Evolutionary conservation across 139 green algal species (phyloP), one percentile per base, ranked within the genome.

Genomic region (Gonium pectorale): DNA sequence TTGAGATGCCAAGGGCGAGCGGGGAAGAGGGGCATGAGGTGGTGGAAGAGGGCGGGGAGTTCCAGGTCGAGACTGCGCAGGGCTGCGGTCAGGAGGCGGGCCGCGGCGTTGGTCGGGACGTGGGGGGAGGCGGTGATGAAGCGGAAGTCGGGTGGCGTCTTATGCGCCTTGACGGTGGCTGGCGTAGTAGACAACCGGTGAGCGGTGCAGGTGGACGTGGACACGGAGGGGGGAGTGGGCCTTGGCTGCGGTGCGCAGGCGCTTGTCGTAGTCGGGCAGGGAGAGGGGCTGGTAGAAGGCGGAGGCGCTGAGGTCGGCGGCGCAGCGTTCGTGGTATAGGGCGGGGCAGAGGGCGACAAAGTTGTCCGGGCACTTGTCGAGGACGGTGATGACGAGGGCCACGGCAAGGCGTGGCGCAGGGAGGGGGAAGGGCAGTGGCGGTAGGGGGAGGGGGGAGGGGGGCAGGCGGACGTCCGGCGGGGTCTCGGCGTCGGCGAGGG

Each of bases 301-400:
- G 6, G 62, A 68, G 4, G n/a, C 31, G 11, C 41, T 9, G 7
- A 68, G 31, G 62, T 68, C 62, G 31, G n/a, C 62, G 62, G 31
- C 9, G 5, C 40, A 11, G 2, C 15, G 29, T 9, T 41, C 7
- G 29, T 68, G 31, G 62, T 44, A 68, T 2, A 41, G 31, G n/a
- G 29, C 29, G 60, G 60, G 60, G 60, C 60, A 67, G 17, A 67
- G 3, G 60, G 15, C n/a, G 29, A 15, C 60, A 17, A 56, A 56
- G 49, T 56, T 67, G 60, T 68, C 9, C n/a, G 62, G 31, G 62
- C 62, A 68, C 31, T 68, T 68, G 62, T 68, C 62, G 11, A 68
- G 21, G 31, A 68, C 62, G 31, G 62, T 29, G 29, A 68, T 68
- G 62, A 41, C 31, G 5, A 43, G 31, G 62, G 8, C 11, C 2